Evolutionary conservation across 805 yeast genomes (phyloP).

Genomic region (Metschnikowia henanensis): DNA sequence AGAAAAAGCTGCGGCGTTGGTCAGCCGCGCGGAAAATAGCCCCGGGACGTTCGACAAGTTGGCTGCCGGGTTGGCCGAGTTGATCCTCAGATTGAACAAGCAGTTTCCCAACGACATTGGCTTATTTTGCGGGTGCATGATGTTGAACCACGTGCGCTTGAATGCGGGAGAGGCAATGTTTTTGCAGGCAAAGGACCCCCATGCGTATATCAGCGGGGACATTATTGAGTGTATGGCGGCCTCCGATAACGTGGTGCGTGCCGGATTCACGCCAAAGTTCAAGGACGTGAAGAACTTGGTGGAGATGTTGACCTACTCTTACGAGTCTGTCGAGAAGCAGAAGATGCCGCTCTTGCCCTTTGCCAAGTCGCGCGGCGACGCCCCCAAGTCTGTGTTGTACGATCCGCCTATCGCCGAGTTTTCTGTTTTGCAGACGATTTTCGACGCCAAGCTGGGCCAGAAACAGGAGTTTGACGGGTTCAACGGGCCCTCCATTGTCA

Average conservation of each 20-base stretch:
- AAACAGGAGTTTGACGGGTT: constrained; percentile 58
- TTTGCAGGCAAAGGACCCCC: constrained; percentile 95
- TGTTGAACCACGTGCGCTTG: constrained; percentile 84
- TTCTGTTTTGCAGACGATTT: constrained; percentile 82
- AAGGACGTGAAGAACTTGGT: constrained; percentile 93
- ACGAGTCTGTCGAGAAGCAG: constrained; percentile 89
- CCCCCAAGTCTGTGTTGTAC: constrained; percentile 59
- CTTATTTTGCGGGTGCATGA: constrained; percentile 89
- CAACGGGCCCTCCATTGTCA: constrained; percentile 85
- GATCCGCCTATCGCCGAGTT: constrained; percentile 98
- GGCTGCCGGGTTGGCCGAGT: constrained; percentile 57
- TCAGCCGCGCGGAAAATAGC: constrained; percentile 57
- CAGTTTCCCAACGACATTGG: constrained; percentile 97
- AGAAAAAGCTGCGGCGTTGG: constrained; percentile 61
- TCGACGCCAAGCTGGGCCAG: constrained; percentile 46
- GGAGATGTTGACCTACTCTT: constrained; percentile 84
- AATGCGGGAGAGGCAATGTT: constrained; percentile 95
- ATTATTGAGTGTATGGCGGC: constrained; percentile 99
- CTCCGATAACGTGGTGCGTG: constrained; percentile 95
- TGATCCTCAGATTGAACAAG: constrained; percentile 72
- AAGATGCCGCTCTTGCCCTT: constrained; percentile 72
- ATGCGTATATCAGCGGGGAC: constrained; percentile 96
- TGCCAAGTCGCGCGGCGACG: constrained; percentile 63
- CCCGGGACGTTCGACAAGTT: constrained; percentile 57
- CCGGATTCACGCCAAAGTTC: constrained; percentile 99